Conservation (phyloP, 495 filamentous ascomycete species). For the Schizothecium vesticola region DNA sequence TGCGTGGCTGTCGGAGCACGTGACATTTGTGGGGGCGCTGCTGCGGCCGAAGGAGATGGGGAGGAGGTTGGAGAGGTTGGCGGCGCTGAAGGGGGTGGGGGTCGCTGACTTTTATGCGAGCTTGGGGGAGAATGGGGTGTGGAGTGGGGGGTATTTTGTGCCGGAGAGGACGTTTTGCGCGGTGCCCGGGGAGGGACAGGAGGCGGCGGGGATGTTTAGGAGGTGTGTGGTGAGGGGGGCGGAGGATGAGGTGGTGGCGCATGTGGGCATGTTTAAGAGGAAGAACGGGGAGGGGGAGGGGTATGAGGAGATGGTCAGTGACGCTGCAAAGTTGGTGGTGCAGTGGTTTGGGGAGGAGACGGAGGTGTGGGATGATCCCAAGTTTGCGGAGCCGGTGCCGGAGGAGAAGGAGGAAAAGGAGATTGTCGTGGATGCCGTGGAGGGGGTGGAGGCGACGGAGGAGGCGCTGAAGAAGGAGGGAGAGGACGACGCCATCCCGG, state of each 20-base stretch:
- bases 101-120: slow-evolving; percentile 30
- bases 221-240: slow-evolving; percentile 66
- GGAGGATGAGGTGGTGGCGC: slow-evolving; percentile 75
- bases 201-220: slow-evolving; percentile 42
- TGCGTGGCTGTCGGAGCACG: slow-evolving; percentile 43
- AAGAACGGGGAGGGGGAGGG: slow-evolving; percentile 74
- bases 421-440: slow-evolving; percentile 32
- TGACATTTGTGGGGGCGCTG: slow-evolving; percentile 43
- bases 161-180: slow-evolving; percentile 50
- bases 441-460: slow-evolving; percentile 7
- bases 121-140: slow-evolving; percentile 47
- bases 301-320: slow-evolving; percentile 63
- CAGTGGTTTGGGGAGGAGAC: slow-evolving; percentile 49
- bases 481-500: slow-evolving; percentile 27
- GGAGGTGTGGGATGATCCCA: slow-evolving; percentile 38
- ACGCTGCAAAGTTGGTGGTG: slow-evolving; percentile 55
- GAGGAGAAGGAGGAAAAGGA: slow-evolving; percentile 30
- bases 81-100: slow-evolving; percentile 35
- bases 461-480: slow-evolving; percentile 6
- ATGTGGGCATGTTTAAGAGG: slow-evolving; percentile 76
- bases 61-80: slow-evolving; percentile 37
- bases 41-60: slow-evolving; percentile 40
- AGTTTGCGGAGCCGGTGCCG: slow-evolving; percentile 28
- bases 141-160: slow-evolving; percentile 51
- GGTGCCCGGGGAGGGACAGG: slow-evolving; percentile 35